A percentile compares a stretch with the other conserved stretches of the same genome.
Conservation (phyloP, 1,284 basidiomycete species). For the Rhodotorula glutinis region DNA sequence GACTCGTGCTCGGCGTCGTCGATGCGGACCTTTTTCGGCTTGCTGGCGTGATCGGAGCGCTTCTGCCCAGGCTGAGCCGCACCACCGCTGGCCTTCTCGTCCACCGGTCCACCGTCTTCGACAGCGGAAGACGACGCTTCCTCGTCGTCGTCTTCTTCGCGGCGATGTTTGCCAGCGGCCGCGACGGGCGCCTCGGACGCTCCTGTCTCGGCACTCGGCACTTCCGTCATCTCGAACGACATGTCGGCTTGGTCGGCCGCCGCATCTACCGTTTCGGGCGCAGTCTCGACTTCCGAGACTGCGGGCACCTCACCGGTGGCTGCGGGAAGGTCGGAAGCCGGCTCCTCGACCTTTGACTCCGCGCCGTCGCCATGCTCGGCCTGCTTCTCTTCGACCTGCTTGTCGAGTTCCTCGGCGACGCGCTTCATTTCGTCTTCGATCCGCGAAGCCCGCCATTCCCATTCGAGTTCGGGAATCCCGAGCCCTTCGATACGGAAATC, state of each 20-base stretch:
- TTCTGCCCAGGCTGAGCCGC: neutral
- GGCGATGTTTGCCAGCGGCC: conserved; percentile 13
- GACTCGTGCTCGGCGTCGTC: conserved; percentile 50
- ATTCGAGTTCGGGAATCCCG: conserved; percentile 58
- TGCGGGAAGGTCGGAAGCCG: neutral
- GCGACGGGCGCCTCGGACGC: neutral
- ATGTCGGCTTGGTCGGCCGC: no score
- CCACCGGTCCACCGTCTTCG: neutral
- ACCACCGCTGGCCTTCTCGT: neutral
- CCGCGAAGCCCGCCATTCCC: conserved; percentile 51
- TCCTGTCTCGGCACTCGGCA: neutral
- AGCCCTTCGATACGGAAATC: conserved; percentile 93
- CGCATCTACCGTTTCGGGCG: neutral
- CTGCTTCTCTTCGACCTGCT: conserved; percentile 21
- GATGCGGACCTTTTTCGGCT: conserved; percentile 52
- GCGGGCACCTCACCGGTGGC: conserved; percentile 1
- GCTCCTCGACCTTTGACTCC: conserved; percentile 11
- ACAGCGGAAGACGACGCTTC: neutral
- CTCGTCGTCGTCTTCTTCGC: conserved; percentile 29
- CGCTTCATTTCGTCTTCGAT: conserved; percentile 55
- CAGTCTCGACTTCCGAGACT: neutral
- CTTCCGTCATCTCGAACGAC: no score
- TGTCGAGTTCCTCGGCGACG: conserved; percentile 23
- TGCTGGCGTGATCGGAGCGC: conserved; percentile 56
- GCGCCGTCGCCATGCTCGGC: neutral